Evolutionary conservation across 2,329 filamentous ascomycete species (phyloP).

Genomic region (Venturia carpophila): DNA sequence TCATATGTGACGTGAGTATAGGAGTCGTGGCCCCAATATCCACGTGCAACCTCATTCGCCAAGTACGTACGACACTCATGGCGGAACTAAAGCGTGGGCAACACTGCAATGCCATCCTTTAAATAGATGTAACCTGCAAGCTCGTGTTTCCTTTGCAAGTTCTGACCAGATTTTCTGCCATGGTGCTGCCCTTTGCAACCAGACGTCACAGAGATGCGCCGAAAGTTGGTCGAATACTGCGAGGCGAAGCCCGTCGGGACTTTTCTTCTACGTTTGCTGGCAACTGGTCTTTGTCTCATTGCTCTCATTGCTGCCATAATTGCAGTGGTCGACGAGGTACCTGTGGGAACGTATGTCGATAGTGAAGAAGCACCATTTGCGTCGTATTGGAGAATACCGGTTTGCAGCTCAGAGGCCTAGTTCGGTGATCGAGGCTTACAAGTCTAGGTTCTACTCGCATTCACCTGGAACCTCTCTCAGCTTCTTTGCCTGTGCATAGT

Average conservation of each 20-base stretch:
- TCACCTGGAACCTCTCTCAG: neutral
- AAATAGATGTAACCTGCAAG: neutral
- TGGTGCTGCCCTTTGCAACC: neutral
- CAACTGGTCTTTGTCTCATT: neutral
- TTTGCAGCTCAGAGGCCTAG: neutral
- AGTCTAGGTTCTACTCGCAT: neutral
- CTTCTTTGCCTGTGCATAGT: neutral
- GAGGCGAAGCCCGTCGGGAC: neutral
- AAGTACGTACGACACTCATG: neutral
- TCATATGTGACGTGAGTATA: neutral
- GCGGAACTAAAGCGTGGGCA: neutral
- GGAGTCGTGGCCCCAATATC: constrained; percentile 6
- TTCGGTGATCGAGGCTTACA: neutral
- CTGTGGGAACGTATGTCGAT: neutral
- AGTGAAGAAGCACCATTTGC: neutral
- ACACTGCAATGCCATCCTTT: neutral
- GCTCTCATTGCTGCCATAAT: neutral
- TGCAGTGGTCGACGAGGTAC: neutral
- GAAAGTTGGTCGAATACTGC: constrained; percentile 5
- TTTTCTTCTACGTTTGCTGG: neutral
- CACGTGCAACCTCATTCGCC: neutral
- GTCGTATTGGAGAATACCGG: neutral
- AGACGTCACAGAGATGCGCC: neutral
- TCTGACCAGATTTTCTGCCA: neutral
- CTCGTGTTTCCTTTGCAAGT: neutral